Base-by-base conservation (phyloP, 805 yeast species). In the Wickerhamia fluorescens region DNA sequence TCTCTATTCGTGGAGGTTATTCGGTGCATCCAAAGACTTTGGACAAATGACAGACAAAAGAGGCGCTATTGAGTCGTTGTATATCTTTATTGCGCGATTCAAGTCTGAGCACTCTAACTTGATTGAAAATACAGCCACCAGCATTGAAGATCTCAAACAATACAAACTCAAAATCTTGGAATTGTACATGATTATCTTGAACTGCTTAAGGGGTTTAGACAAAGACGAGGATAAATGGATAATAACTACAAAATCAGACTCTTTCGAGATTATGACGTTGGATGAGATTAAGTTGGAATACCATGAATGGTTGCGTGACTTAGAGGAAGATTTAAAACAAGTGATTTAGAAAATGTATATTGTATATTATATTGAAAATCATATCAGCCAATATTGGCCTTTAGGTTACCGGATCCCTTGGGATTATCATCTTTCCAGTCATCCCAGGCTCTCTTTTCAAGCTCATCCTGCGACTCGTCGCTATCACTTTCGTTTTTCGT, bases 341-440 rank as follows among this genome's bases (percentile, higher is more conserved):
- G 14, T 14, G 7, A 21, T 23, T 11, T 23, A 19, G 22, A 18
- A 11, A 11, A 20, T 19, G 19, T 20, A 27, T 12, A 16, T 27
- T 8, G 16, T 26, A 13, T 17, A 3, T 9, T 26, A 11, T 16
- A 18, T 26, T 26, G 5, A 15, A 5, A 20, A 11, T 6, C 13
- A 15, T 16, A 18, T 21, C 20, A 18, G 20, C 70, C 68, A 14
- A 63, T 40, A 38, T 63, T 63, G 12, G 54, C 61, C 22, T 50
- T 74, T 26, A 88, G 86, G 49, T 89, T 89, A 7, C 98, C 98
- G 33, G 88, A 77, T 6, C 98, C 98, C 45, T 73, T 76, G 0
- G 87, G 81, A 49, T 86, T 76, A 3, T 74, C 73, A 38, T 92
- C 98, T 25, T 77, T 76, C 66, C 89, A 92, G 36, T 83, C 94